Base-by-base conservation (phyloP, 345 rosid genomes). In the Laguncularia racemosa region DNA sequence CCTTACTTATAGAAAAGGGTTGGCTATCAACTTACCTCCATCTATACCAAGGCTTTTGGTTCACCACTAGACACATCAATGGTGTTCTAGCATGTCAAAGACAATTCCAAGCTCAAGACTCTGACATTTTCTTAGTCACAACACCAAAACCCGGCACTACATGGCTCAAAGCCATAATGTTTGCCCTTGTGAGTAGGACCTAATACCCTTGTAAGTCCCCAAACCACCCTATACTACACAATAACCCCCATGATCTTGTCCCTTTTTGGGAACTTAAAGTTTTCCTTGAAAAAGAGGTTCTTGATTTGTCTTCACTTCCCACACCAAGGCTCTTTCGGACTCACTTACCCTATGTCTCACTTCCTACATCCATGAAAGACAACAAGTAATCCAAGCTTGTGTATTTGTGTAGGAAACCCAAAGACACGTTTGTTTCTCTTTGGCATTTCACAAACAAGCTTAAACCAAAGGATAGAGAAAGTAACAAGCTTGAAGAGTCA, bases 61-160 rank as follows among this genome's bases (percentile, higher is more conserved):
- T 49, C 20, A 0, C 47, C 21, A 17, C 62, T 6, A 3, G 52
- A 17, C 16, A 20, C 53, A 19, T 65, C 26, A 50, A 44, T 15
- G 46, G 62, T 14, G 20, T 57, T 20, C 38, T 65, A 0, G 23
- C 57, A 3, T 23, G 56, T 38, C 63, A 65, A 33, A 46, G 28
- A 13, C 50, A 52, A 52, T 65, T 65, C 52, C 44, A 13, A 47
- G 52, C 69, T 17, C 52, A 21, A 15, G 52, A 65, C 20, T 23
- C 52, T 9, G 69, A 65, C 56, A 28, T 52, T 57, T 46, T 65
- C 58, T 52, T 65, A 13, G 63, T 53, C 53, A 51, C 69, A 46
- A 57, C 19, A 46, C 69, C 69, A 4, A 65, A 65, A 55, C 51
- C 69, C 17, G 69, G 69, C 20, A 58, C 69, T 33, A 65, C 69